Evolutionary conservation across 768 basidiomycete species (phyloP), one percentile per base, ranked within the genome.

Genomic region (Naganishia antarctica): DNA sequence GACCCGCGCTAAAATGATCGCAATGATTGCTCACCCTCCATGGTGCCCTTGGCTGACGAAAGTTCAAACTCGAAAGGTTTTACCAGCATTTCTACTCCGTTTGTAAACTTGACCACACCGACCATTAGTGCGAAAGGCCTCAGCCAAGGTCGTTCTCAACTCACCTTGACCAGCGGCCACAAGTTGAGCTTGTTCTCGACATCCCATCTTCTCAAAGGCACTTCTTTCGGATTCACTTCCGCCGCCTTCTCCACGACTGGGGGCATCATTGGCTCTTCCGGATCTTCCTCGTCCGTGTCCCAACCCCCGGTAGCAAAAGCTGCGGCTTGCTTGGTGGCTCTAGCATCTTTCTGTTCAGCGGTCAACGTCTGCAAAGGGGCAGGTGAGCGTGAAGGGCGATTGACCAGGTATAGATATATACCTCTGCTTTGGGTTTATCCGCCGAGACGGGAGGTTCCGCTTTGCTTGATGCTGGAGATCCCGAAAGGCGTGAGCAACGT

Each of bases 61-160:
- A 87, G 80, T 11, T 85, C 84, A 66, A 89, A 89, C 26, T 84
- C 82, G 5, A 79, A 74, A 15, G 86, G 86, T 12, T 81, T 75
- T 40, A 68, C 83, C 7, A 87, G 70, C 23, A 82, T 61, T 45
- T 74, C 77, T 26, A 70, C 74, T 6, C 83, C 83, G 41, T 79
- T 81, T 9, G 80, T 82, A 69, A 87, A 88, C 45, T 79, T 78
- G 40, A 87, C 86, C n/a, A n/a, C n/a, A n/a, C n/a, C n/a, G n/a
- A 11, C 28, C 11, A 37, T 16, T 3, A 23, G 21, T 16, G 4
- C 31, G 28, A 34, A 13, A 23, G 9, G n/a, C n/a, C n/a, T n/a
- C n/a, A n/a, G n/a, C n/a, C n/a, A n/a, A n/a, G n/a, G n/a, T n/a
- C n/a, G n/a, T n/a, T n/a, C n/a, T 23, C 15, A 7, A 46, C 63